Evolutionary conservation across 192 early-diverging fungal species (phyloP), one percentile per base, ranked within the genome.

Genomic region (Coemansia umbellata): DNA sequence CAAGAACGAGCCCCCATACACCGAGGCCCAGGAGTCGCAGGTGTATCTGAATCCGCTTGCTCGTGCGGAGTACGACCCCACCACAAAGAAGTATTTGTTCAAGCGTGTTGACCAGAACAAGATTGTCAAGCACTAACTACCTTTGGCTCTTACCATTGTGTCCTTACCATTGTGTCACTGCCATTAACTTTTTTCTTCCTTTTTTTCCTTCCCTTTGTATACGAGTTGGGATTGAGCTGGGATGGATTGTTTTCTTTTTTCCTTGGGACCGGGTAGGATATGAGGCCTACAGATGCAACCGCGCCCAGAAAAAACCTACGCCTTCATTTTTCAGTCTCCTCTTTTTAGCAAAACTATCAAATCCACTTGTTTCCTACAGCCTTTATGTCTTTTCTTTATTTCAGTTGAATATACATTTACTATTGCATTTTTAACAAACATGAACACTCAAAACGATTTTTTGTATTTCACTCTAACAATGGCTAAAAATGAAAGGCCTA

Each of bases 31-130:
- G 59, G 90, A 97, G 69, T 74, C 79, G 17, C 63, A 63, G 27
- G 92, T 97, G 22, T 92, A 92, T 81, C 80, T 97, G 47, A 85
- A 97, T 81, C 90, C 92, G 50, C 69, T 85, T 13, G 84, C 88
- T 47, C 86, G 94, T 63, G 90, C 92, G 22, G 63, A 82, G 31
- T 89, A 86, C 61, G 89, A 92, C 91, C 81, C 85, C 82, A 82
- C 72, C 10, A 48, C 70, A 39, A 63, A 62, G 18, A 61, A 58
- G 53, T 74, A 74, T 37, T 8, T 65, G 37, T 72, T 60, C 35
- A 72, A 65, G 69, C 69, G 61, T 13, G 55, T 62, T 0, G 50
- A 72, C 57, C 69, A 72, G 61, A 56, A 57, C 44, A 27, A 44
- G 19, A 45, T 26, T 32, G 42, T 31, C 56, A 48, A 53, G 31